Base-by-base conservation (phyloP, 306 rosid species). In the Medicago lupulina region DNA sequence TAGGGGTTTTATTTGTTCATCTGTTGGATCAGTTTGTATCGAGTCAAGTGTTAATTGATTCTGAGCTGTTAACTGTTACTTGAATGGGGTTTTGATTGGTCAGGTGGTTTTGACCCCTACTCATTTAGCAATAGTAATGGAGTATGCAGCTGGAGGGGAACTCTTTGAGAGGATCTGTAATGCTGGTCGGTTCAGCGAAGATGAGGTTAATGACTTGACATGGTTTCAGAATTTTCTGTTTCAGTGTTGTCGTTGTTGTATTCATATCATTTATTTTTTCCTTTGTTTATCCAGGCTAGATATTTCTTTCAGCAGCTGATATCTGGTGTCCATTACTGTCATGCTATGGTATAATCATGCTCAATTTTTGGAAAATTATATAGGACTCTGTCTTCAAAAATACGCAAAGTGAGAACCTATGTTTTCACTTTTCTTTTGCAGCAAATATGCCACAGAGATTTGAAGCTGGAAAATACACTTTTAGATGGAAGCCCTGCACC, bases 261-360 rank as follows among this genome's bases (percentile, higher is more conserved):
- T 41, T 55, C 44, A 39, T 60, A 9, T 61, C 81, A 70, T 53
- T 74, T 49, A 38, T 23, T 76, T 73, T 44, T 23, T 51, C 36
- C 51, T 70, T 79, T 67, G 50, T 34, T 64, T 83, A 8, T 75
- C 12, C 85, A 89, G 93, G 92, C 95, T 34, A 84, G 95, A 82
- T 89, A 87, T 81, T 89, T 89, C 90, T 89, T 89, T 81, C 95
- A 89, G 86, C 95, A 89, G 85, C 87, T 89, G 73, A 89, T 89
- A 59, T 89, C 89, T 17, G 95, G 95, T 67, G 95, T 89, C 47
- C 80, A 81, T 75, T 89, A 82, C 77, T 89, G 95, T 60, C 95
- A 89, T 81, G 70, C 87, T 66, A 79, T 86, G 95, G 94, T 89
- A 89, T 49, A 74, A 28, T 73, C 65, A 23, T 75, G 16, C 36